Evolutionary conservation across 345 rosid species (phyloP).

Genomic region (Salix purpurea): DNA sequence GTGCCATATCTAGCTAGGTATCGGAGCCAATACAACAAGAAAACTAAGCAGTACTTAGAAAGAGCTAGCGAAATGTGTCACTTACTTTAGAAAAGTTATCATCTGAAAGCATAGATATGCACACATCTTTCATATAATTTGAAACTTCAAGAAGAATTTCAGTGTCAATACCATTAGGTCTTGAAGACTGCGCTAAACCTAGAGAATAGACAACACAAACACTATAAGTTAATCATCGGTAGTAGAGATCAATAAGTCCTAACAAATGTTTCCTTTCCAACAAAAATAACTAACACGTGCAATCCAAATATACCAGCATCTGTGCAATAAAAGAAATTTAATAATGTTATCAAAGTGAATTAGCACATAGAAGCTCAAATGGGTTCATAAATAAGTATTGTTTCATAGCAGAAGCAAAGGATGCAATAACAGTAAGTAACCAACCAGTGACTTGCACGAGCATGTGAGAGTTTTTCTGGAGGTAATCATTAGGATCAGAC

Average conservation of each 20-base stretch:
- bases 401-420: neutral
- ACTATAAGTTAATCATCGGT: neutral
- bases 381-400: too few species aligned
- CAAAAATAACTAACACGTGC: neutral
- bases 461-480: constrained; percentile 56
- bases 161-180: constrained; percentile 27
- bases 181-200: constrained; percentile 55
- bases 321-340: too few species aligned
- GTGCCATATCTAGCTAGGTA: neutral
- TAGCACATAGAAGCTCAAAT: too few species aligned
- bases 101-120: constrained; percentile 61
- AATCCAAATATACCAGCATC: neutral
- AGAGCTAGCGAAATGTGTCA: neutral
- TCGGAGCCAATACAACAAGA: neutral
- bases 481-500: constrained; percentile 67
- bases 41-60: neutral
- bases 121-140: constrained; percentile 51
- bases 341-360: too few species aligned
- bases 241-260: neutral
- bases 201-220: constrained; percentile 20
- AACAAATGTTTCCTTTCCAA: neutral
- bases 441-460: constrained; percentile 78
- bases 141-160: constrained; percentile 60
- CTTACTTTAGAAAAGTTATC: constrained; percentile 75
- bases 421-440: constrained; percentile 29